Base-by-base conservation (phyloP, 2,329 filamentous ascomycete species). In the Calonectria pauciramosa region DNA sequence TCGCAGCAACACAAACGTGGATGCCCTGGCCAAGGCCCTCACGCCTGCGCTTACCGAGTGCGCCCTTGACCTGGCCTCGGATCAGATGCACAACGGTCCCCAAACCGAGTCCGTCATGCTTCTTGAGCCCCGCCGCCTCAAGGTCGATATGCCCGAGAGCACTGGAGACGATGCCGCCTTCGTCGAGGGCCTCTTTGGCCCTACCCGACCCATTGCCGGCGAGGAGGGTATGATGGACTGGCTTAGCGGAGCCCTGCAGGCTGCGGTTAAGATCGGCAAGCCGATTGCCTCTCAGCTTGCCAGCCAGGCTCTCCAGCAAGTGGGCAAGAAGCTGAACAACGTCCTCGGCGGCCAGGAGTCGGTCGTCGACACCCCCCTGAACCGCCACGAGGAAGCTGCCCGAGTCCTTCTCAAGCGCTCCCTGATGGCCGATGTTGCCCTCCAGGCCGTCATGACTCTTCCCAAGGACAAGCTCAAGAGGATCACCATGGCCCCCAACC, bases 351-450 rank as follows among this genome's bases (percentile, higher is more conserved):
- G 70, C 4, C 23, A 34, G 16, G 66, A 68, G 36, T 68, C 66
- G 7, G 26, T 41, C 38, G n/a, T 20, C 18, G 36, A 47, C 28
- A 16, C 38, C 38, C 36, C 63, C 1, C 28, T 49, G 10, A 11
- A 67, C 16, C n/a, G 52, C 8, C 64, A 76, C 18, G 20, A 70
- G 0, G 3, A 77, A 11, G 76, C 73, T 1, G 67, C 71, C 5
- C 70, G 67, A 0, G 28, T 79, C 18, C 77, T 78, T 5, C 49
- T 79, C n/a, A 60, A 75, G 7, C 77, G 75, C 1, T 72, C 76
- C 1, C 59, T 80, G 30, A 72, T 78, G 63, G 76, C 75, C 7
- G 75, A 78, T 54, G 71, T 68, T 10, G 78, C 76, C 9, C 70
- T 73, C 10, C 76, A 79, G 30, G 70, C 65, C 1, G n/a, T 79